These are phyloP conservation scores for Microthlaspi erraticum DNA, from an alignment of 345 rosid species.

Conservation along the genomic window DNA sequence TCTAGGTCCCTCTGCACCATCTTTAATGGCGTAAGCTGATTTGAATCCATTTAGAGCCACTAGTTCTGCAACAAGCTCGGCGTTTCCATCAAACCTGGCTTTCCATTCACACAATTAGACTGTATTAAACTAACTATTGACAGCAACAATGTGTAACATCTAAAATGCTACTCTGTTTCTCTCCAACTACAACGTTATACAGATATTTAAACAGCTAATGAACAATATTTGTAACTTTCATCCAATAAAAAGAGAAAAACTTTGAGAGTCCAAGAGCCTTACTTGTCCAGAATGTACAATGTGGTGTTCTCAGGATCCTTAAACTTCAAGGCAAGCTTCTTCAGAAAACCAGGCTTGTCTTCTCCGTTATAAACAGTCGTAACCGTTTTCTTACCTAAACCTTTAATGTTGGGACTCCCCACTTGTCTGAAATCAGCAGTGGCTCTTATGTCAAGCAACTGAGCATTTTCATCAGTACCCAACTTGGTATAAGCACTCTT, in stretches of 20 bases:
- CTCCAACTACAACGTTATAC: conserved; percentile 17
- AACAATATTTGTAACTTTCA: conserved; percentile 8
- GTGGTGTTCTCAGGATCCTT: conserved; percentile 84
- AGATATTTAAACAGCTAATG: no score
- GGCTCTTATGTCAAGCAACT: conserved; percentile 81
- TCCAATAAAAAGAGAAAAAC: background rate
- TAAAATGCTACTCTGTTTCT: conserved; percentile 17
- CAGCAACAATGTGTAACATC: conserved; percentile 7
- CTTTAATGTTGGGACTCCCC: conserved; percentile 75
- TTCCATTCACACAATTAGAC: conserved; percentile 48
- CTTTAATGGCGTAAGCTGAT: conserved; percentile 92
- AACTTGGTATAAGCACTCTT: conserved; percentile 73
- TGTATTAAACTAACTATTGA: conserved; percentile 19
- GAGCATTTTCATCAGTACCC: conserved; percentile 71
- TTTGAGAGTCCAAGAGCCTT: conserved; percentile 45
- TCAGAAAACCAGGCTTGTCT: conserved; percentile 85
- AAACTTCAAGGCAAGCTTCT: conserved; percentile 86
- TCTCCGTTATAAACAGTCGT: conserved; percentile 65
- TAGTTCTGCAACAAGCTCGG: conserved; percentile 90
- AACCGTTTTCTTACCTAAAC: conserved; percentile 74
- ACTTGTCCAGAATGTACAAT: conserved; percentile 93
- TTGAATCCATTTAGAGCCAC: conserved; percentile 90
- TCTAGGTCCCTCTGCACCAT: conserved; percentile 92
- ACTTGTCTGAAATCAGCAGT: conserved; percentile 64
- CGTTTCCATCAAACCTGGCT: conserved; percentile 92